Conservation (phyloP, 257 asterid genomes). For the Primulina tabacum region DNA sequence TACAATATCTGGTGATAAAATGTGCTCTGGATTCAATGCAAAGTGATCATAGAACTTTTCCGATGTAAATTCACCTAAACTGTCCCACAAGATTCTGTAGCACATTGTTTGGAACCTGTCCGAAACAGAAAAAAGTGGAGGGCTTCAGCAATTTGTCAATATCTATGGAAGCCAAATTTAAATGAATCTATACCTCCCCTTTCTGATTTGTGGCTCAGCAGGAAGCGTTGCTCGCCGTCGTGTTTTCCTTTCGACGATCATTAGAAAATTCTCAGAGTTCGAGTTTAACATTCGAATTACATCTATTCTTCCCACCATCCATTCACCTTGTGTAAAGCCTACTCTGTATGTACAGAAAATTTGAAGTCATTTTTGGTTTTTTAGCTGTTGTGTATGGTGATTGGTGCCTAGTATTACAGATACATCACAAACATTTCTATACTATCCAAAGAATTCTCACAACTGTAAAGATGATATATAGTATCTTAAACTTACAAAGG, state of each 20-base stretch:
- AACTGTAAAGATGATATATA: neutral
- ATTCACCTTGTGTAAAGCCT: constrained; percentile 71
- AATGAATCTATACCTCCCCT: constrained; percentile 58
- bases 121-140: constrained; percentile 8
- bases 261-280: constrained; percentile 45
- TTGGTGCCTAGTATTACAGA: no score
- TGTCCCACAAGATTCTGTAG: constrained; percentile 89
- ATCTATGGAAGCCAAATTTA: neutral
- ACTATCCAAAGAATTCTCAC: neutral
- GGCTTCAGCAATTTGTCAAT: neutral
- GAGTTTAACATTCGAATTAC: constrained; percentile 65
- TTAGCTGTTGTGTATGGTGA: no score
- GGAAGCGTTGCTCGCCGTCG: constrained; percentile 69
- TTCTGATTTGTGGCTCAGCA: constrained; percentile 74
- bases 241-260: constrained; percentile 79
- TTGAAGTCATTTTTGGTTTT: neutral
- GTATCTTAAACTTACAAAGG: neutral
- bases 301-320: constrained; percentile 90
- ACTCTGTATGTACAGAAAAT: constrained; percentile 48
- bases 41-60: constrained; percentile 64
- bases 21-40: constrained; percentile 57
- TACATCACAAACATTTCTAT: no score
- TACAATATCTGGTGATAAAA: constrained; percentile 57
- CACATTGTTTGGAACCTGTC: constrained; percentile 92
- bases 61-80: constrained; percentile 54